Conservation (phyloP, 2,329 filamentous ascomycete genomes). For the Zymoseptoria crescenta region DNA sequence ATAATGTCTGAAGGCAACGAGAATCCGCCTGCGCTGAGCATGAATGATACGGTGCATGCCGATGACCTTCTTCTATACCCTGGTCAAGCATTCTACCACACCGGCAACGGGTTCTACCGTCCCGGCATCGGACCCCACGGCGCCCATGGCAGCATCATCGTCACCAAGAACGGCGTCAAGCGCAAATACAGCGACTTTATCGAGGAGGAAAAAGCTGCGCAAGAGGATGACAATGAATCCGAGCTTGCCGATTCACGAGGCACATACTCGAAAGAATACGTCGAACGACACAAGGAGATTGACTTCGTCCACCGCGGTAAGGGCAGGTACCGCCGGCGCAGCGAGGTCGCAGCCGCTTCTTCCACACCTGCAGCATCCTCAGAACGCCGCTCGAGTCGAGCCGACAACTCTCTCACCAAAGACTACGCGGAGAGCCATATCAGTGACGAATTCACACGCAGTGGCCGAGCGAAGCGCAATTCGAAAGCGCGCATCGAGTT, state of each 20-base stretch:
- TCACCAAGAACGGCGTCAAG: slow-evolving; percentile 8
- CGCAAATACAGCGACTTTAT: background rate
- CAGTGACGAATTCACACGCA: slow-evolving; percentile 13
- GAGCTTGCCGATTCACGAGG: background rate
- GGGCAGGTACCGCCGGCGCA: slow-evolving; percentile 16
- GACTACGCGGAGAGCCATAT: slow-evolving; percentile 11
- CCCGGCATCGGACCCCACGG: slow-evolving; percentile 20
- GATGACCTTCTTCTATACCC: slow-evolving; percentile 18
- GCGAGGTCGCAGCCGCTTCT: slow-evolving; percentile 6
- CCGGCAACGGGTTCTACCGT: slow-evolving; percentile 26
- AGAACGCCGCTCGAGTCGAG: slow-evolving; percentile 16
- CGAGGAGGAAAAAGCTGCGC: slow-evolving; percentile 2
- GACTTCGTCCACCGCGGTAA: slow-evolving; percentile 18
- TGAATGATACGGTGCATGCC: slow-evolving; percentile 12
- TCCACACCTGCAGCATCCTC: slow-evolving; percentile 10
- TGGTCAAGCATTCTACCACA: slow-evolving; percentile 23
- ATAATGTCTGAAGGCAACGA: slow-evolving; percentile 20
- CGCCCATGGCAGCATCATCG: slow-evolving; percentile 14
- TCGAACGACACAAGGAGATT: slow-evolving; percentile 11
- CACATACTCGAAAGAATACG: slow-evolving; percentile 10
- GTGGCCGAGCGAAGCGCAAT: slow-evolving; percentile 9
- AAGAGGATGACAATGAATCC: slow-evolving; percentile 3
- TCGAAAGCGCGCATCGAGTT: slow-evolving; percentile 6
- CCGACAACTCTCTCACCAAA: slow-evolving; percentile 9
- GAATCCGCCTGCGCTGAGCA: slow-evolving; percentile 4